Percentiles rank a stretch among this genome's conserved stretches.
Evolutionary conservation across 1,139 yeast genomes (phyloP).

Genomic region (Taiozyma sp.): DNA sequence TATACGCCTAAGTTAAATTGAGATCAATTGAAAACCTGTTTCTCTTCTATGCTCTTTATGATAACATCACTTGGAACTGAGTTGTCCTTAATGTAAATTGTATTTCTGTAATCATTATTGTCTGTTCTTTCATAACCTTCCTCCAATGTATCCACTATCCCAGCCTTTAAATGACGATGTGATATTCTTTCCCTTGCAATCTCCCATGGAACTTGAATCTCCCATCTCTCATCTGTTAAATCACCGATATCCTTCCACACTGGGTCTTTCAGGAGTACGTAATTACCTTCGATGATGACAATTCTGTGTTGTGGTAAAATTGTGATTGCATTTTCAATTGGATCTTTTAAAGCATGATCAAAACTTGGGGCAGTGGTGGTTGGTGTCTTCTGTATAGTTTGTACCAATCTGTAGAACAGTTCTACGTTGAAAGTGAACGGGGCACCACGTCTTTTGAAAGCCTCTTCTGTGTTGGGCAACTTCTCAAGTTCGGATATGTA

Average conservation of each 20-base stretch:
- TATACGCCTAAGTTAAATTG: no score
- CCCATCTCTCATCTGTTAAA: constrained; percentile 28
- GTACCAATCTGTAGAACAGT: constrained; percentile 1
- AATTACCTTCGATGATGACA: constrained; percentile 49
- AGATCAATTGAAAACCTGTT: neutral
- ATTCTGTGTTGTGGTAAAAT: constrained; percentile 40
- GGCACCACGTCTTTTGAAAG: constrained; percentile 58
- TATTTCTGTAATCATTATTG: constrained; percentile 55
- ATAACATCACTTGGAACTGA: constrained; percentile 29
- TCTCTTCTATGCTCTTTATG: neutral
- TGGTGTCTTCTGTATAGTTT: constrained; percentile 1
- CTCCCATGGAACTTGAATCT: constrained; percentile 33
- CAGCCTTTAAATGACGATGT: constrained; percentile 52
- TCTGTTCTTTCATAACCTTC: constrained; percentile 52
- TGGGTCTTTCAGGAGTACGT: constrained; percentile 7
- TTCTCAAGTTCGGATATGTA: constrained; percentile 41
- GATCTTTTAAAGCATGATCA: constrained; percentile 54
- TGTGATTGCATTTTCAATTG: constrained; percentile 44
- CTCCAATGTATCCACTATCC: constrained; percentile 40
- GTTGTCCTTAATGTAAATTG: constrained; percentile 38
- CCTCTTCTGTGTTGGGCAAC: constrained; percentile 44
- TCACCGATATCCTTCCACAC: constrained; percentile 8
- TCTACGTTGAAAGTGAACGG: constrained; percentile 63
- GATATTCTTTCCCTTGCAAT: constrained; percentile 46
- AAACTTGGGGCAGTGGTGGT: constrained; percentile 18